Percentiles rank a stretch among this genome's conserved stretches.
phyloP scores from a whole-genome alignment of 768 basidiomycete species.

The Termitomyces sp. region DNA sequence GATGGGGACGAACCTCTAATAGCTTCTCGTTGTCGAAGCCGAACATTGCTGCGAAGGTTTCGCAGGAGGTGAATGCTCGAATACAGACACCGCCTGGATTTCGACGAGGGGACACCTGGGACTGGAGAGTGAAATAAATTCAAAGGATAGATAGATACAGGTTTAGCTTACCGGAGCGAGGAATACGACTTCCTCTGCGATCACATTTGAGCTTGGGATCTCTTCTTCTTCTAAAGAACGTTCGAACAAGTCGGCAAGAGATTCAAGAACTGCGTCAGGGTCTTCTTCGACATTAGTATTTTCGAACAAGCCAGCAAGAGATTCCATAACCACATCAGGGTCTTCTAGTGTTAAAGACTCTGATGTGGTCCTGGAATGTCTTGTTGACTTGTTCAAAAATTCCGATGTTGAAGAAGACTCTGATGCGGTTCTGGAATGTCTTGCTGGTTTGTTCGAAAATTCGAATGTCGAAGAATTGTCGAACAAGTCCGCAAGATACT shows the following conservation, averaged over 20 bases:
- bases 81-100: neutral
- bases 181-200: neutral
- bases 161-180: neutral
- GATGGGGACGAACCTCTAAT: neutral
- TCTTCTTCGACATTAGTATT: neutral
- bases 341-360: too few relatives aligned
- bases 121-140: neutral
- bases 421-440: too few relatives aligned
- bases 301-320: neutral
- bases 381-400: too few relatives aligned
- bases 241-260: neutral
- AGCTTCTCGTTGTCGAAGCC: neutral
- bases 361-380: too few relatives aligned
- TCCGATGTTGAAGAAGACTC: too few relatives aligned
- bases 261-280: neutral
- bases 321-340: neutral
- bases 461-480: too few relatives aligned
- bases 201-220: too few relatives aligned
- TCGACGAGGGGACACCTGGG: neutral
- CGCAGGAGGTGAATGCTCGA: conserved; percentile 1
- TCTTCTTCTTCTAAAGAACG: neutral
- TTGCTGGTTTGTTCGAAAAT: too few relatives aligned
- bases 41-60: neutral
- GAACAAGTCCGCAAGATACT: too few relatives aligned
- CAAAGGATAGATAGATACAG: neutral